Evolutionary conservation across 2,329 filamentous ascomycete species (phyloP).

Genomic region (Myriosclerotinia scirpicola): DNA sequence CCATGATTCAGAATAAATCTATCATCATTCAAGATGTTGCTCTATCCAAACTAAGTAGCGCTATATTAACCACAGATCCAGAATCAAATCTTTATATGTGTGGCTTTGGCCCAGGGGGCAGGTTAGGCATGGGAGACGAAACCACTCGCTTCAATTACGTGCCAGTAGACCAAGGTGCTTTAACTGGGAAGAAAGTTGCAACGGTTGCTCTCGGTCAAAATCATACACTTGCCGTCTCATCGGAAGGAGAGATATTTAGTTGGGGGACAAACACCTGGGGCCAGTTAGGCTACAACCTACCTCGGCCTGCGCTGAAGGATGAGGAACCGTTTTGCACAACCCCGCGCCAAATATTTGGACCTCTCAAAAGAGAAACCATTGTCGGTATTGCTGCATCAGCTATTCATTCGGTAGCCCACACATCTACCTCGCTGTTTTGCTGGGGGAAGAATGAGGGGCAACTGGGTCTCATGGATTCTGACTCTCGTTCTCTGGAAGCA

Average conservation of each 20-base stretch:
- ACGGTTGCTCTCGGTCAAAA: conserved; percentile 87
- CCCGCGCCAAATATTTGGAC: conserved; percentile 87
- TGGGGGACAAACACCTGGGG: conserved; percentile 89
- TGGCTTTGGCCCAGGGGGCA: conserved; percentile 85
- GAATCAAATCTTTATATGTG: conserved; percentile 91
- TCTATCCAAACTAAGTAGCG: conserved; percentile 90
- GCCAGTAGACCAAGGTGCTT: conserved; percentile 72
- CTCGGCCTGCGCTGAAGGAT: conserved; percentile 64
- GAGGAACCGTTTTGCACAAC: conserved; percentile 79
- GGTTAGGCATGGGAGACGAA: conserved; percentile 86
- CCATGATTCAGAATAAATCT: conserved; percentile 68
- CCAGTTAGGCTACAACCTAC: conserved; percentile 82
- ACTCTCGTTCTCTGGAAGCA: conserved; percentile 85
- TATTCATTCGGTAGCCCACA: conserved; percentile 89
- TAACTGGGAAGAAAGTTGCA: conserved; percentile 71
- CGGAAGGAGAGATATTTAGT: conserved; percentile 86
- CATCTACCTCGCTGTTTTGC: conserved; percentile 76
- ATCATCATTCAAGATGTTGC: conserved; percentile 77
- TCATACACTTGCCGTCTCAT: conserved; percentile 81
- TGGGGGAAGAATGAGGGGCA: conserved; percentile 97
- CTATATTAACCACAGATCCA: conserved; percentile 81
- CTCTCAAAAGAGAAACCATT: conserved; percentile 81
- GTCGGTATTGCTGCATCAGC: conserved; percentile 83
- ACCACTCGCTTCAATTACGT: conserved; percentile 84
- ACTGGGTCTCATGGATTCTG: conserved; percentile 89